Evolutionary conservation across 1,139 yeast species (phyloP), one percentile per base, ranked within the genome.

Genomic region (Geotrichum bryndzae): DNA sequence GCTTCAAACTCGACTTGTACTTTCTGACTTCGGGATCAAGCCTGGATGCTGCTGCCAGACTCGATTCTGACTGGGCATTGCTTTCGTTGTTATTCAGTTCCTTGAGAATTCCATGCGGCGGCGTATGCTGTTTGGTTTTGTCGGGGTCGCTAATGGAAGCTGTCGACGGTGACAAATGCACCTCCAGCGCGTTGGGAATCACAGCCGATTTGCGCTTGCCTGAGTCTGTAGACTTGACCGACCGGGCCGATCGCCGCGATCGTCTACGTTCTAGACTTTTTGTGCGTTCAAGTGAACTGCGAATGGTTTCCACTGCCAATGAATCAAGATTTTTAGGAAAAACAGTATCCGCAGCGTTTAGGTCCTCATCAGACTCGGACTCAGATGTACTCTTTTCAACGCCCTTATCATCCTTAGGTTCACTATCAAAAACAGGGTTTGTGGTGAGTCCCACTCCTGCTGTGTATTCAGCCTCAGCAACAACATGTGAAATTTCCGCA

Each of bases 241-340:
- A 62, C 45, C 59, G 57, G 15, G 68, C 64, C 2, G 71, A 68
- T 11, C 72, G 65, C 10, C 69, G 64, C 62, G 75, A 71, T 45
- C 73, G 69, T 51, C 74, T 69, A 31, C 77, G 68, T 61, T 74
- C 77, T 56, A 74, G 64, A 46, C 73, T 68, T 57, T 73, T 74
- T 4, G 75, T 68, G 52, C 77, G 71, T 57, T 74, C 76, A 15
- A 75, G 65, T 2, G 77, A 72, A 50, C 71, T 68, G 54, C 76
- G 70, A 52, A 75, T 73, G 18, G 68, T 67, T 56, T 72, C 77
- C 6, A 74, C 74, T 18, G 73, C 69, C 25, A 69, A 65, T 18
- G 67, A 61, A 51, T 72, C 76, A 51, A 75, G 69, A 31, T 67
- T 68, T 60, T 74, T 72, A 2, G 78, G 78, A 64, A 74, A 74